Evolutionary conservation across 2,329 filamentous ascomycete genomes (phyloP).

Genomic region (Pezicula rhizophila): DNA sequence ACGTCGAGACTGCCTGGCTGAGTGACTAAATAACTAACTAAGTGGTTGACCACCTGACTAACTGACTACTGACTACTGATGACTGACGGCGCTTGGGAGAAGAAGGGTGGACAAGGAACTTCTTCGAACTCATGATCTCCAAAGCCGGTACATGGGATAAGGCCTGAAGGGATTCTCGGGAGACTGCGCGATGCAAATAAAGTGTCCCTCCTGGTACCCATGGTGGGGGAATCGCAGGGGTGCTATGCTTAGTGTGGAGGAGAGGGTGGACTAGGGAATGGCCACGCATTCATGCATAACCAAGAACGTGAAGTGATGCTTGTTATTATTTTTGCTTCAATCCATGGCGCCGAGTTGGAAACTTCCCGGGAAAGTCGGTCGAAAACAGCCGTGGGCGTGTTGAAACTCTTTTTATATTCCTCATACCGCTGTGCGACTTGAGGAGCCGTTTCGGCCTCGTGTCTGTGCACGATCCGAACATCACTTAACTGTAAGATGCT

Average conservation of each 20-base stretch:
- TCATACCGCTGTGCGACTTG: slow-evolving; percentile 24
- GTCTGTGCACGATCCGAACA: slow-evolving; percentile 26
- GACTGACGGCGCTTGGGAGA: not conserved
- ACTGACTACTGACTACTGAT: not conserved
- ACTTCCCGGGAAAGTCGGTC: slow-evolving; percentile 19
- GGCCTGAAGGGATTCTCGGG: slow-evolving; percentile 25
- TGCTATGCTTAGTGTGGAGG: slow-evolving; percentile 18
- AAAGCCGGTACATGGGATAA: slow-evolving; percentile 21
- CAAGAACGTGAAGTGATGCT: slow-evolving; percentile 23
- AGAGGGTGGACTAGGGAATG: slow-evolving; percentile 17
- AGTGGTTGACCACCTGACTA: not conserved
- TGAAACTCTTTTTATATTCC: slow-evolving; percentile 28
- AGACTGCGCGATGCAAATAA: slow-evolving; percentile 28
- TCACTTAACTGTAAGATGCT: slow-evolving; percentile 14
- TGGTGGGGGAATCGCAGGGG: slow-evolving; percentile 23
- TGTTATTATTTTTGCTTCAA: slow-evolving; percentile 7
- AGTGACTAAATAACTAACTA: not conserved
- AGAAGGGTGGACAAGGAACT: slow-evolving; percentile 18
- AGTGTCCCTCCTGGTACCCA: slow-evolving; percentile 14
- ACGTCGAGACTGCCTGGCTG: slow-evolving; percentile 16
- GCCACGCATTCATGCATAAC: slow-evolving; percentile 32
- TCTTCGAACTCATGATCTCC: slow-evolving; percentile 27
- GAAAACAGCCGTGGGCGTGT: slow-evolving; percentile 23
- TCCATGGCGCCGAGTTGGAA: slow-evolving; percentile 9
- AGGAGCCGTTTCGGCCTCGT: slow-evolving; percentile 22